These are phyloP conservation scores for Venturiaceae sp. DNA, from an alignment of 2,329 filamentous ascomycete species.

Conservation along the genomic window DNA sequence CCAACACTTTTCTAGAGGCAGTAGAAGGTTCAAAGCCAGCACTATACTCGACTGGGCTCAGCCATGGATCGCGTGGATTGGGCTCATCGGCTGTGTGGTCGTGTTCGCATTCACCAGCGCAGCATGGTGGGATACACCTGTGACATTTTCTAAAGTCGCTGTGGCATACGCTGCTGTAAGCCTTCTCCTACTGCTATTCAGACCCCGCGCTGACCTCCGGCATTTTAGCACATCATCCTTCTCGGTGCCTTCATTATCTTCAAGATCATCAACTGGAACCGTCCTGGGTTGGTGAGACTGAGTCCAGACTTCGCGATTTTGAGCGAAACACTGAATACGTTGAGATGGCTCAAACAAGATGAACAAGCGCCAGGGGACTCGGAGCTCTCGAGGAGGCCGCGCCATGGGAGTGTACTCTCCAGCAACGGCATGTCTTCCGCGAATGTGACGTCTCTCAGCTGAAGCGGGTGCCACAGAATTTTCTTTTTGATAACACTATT, in stretches of 20 bases:
- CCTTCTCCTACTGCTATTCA: background rate
- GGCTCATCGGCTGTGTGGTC: background rate
- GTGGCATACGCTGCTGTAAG: background rate
- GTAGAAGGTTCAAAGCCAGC: background rate
- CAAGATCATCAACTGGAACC: background rate
- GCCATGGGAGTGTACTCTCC: background rate
- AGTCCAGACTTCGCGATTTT: background rate
- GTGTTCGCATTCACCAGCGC: background rate
- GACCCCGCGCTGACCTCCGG: no score
- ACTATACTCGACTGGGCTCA: background rate
- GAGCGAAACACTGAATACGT: background rate
- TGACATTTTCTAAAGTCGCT: background rate
- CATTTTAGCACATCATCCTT: background rate
- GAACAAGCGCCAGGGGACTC: background rate
- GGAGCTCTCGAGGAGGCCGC: background rate
- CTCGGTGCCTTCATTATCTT: background rate
- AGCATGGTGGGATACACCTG: conserved; percentile 1
- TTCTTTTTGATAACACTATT: no score
- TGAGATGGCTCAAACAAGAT: background rate
- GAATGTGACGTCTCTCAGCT: no score
- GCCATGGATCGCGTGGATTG: background rate
- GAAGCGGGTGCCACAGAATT: no score
- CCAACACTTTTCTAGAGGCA: background rate
- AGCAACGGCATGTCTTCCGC: no score
- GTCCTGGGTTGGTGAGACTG: background rate